Evolutionary conservation across 1,284 basidiomycete species (phyloP).

Genomic region (Marasmius oreades): DNA sequence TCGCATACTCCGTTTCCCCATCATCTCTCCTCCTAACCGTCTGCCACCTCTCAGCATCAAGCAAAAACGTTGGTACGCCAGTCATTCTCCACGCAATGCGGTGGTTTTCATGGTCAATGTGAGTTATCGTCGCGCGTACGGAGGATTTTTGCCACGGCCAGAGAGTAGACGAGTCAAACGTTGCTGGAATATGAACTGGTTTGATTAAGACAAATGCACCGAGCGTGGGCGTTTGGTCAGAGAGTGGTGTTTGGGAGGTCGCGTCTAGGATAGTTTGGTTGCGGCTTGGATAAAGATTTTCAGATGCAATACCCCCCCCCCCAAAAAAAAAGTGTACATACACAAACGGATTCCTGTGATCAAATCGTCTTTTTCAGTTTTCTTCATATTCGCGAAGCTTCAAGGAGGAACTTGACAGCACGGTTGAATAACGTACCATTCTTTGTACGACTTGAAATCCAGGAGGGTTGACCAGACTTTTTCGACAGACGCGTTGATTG

Average conservation of each 20-base stretch:
- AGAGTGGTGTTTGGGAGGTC: constrained; percentile 33
- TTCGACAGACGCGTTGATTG: constrained; percentile 45
- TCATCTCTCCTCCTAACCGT: constrained; percentile 44
- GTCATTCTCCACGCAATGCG: constrained; percentile 55
- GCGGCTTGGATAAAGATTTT: constrained; percentile 37
- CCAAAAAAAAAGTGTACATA: constrained; percentile 26
- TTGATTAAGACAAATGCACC: constrained; percentile 46
- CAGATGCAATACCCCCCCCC: background rate
- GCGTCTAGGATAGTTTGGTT: constrained; percentile 46
- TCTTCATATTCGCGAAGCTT: no score
- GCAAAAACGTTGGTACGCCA: constrained; percentile 42
- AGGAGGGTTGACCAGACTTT: constrained; percentile 45
- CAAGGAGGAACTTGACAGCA: background rate
- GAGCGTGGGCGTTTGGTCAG: constrained; percentile 44
- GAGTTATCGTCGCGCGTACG: constrained; percentile 39
- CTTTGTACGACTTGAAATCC: constrained; percentile 46
- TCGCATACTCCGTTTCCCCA: constrained; percentile 62
- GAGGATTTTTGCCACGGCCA: constrained; percentile 28
- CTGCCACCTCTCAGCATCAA: constrained; percentile 63
- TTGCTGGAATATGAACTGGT: constrained; percentile 58
- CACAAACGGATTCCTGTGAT: constrained; percentile 65
- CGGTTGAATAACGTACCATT: constrained; percentile 40
- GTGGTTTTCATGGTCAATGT: constrained; percentile 47
- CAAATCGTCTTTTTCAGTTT: no score
- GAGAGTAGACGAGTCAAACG: constrained; percentile 33